Evolutionary conservation across 768 basidiomycete species (phyloP).

Genomic region (Rhodotorula babjevae): DNA sequence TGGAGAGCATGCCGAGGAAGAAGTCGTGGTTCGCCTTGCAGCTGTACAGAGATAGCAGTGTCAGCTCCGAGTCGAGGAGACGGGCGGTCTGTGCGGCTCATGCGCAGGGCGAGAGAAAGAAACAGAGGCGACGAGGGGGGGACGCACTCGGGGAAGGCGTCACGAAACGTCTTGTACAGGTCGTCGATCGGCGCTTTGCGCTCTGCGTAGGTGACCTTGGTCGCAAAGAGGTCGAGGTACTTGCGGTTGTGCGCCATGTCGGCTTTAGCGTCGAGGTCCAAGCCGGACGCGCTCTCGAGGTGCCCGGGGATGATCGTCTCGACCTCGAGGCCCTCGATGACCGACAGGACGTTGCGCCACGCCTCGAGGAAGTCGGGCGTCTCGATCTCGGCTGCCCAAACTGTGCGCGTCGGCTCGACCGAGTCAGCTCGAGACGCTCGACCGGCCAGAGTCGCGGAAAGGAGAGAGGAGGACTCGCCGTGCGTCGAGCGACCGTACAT

Average conservation of each 20-base stretch:
- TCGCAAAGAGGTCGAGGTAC: constrained; percentile 11
- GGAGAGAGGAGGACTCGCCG: neutral
- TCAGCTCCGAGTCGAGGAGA: too few species aligned
- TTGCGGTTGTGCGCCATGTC: constrained; percentile 8
- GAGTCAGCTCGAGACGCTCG: too few species aligned
- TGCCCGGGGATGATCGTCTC: neutral
- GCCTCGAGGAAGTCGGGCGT: constrained; percentile 3
- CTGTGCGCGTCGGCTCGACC: too few species aligned
- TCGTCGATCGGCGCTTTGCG: neutral
- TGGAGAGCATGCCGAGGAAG: constrained; percentile 3
- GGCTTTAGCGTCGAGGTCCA: neutral
- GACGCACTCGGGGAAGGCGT: neutral
- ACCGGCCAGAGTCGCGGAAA: neutral
- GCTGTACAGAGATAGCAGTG: too few species aligned
- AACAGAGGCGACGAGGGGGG: neutral
- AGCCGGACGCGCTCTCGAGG: neutral
- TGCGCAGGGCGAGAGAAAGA: too few species aligned
- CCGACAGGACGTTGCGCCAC: constrained; percentile 1
- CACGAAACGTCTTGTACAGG: neutral
- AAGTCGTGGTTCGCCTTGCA: constrained; percentile 7
- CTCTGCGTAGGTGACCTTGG: constrained; percentile 11
- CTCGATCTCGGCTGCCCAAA: constrained; percentile 13
- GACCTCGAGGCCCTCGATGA: constrained; percentile 8
- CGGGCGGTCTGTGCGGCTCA: too few species aligned
- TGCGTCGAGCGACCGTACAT: neutral